A percentile compares a stretch with the other conserved stretches of the same genome.
phyloP scores from a whole-genome alignment of 495 filamentous ascomycete genomes.

The Penicillium dipodomyicola region DNA sequence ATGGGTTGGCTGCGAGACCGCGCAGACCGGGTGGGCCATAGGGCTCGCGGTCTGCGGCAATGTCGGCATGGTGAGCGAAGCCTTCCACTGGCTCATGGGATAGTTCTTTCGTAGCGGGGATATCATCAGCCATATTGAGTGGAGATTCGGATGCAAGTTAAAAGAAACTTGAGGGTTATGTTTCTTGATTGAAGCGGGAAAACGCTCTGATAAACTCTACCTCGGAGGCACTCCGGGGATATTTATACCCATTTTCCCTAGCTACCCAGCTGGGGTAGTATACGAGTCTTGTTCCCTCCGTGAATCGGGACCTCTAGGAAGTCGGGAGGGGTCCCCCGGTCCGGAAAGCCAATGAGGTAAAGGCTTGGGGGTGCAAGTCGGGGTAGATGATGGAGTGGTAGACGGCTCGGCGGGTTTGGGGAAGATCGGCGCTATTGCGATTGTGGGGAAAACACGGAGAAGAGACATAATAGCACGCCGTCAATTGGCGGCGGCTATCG shows the following conservation, averaged over 20 bases:
- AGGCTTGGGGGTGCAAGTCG: constrained; percentile 1
- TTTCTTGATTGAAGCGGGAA: background rate
- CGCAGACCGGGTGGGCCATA: constrained; percentile 47
- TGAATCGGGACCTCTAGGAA: background rate
- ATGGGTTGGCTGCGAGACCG: constrained; percentile 50
- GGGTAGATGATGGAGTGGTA: background rate
- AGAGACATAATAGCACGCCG: constrained; percentile 1
- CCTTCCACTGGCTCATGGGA: constrained; percentile 25
- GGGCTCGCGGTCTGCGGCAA: constrained; percentile 38
- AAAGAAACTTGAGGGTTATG: background rate
- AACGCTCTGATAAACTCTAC: background rate
- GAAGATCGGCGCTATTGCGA: constrained; percentile 7
- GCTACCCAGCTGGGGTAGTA: background rate
- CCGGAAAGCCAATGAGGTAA: background rate
- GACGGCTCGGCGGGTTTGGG: background rate
- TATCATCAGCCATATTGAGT: constrained; percentile 17
- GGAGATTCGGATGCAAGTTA: background rate
- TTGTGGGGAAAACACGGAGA: constrained; percentile 3
- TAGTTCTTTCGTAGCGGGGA: constrained; percentile 16
- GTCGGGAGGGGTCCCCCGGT: background rate
- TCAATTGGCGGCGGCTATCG: constrained; percentile 9
- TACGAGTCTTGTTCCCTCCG: background rate
- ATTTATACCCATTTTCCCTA: background rate
- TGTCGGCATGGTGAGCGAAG: constrained; percentile 45
- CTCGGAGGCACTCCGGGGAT: background rate